These are phyloP conservation scores for Candida dendrica DNA, from an alignment of 805 yeast species.

Conservation along the genomic window DNA sequence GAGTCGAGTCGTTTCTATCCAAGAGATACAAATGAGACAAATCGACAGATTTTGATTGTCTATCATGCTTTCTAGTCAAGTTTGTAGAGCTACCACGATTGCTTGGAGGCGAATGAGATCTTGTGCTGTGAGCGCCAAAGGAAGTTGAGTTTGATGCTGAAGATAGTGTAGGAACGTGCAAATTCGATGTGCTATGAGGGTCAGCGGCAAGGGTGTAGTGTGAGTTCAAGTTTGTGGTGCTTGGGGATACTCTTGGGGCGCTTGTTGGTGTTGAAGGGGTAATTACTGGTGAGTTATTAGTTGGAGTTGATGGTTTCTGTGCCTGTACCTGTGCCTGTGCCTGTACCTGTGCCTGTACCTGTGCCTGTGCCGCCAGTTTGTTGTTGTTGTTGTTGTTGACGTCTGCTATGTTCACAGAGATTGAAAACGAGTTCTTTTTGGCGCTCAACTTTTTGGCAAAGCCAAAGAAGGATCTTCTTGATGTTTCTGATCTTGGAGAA, in stretches of 20 bases:
- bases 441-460: neutral
- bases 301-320: neutral
- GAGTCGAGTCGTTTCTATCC: constrained; percentile 25
- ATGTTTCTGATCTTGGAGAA: neutral
- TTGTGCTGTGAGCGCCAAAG: neutral
- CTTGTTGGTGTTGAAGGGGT: neutral
- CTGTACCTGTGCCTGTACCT: too few relatives aligned
- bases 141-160: too few relatives aligned
- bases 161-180: too few relatives aligned
- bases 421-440: too few relatives aligned
- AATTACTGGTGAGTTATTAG: neutral
- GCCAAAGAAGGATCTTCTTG: neutral
- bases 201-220: too few relatives aligned
- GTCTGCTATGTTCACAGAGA: too few relatives aligned
- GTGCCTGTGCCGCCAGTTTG: too few relatives aligned
- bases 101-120: neutral
- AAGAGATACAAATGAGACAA: constrained; percentile 33
- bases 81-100: neutral
- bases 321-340: too few relatives aligned
- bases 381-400: too few relatives aligned
- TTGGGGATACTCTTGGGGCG: neutral
- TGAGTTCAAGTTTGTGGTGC: neutral
- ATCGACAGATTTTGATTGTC: constrained; percentile 30
- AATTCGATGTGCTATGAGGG: neutral
- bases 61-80: constrained; percentile 6